Evolutionary conservation across 805 yeast genomes (phyloP), one percentile per base, ranked within the genome.

Genomic region (Kuraishia capsulata): DNA sequence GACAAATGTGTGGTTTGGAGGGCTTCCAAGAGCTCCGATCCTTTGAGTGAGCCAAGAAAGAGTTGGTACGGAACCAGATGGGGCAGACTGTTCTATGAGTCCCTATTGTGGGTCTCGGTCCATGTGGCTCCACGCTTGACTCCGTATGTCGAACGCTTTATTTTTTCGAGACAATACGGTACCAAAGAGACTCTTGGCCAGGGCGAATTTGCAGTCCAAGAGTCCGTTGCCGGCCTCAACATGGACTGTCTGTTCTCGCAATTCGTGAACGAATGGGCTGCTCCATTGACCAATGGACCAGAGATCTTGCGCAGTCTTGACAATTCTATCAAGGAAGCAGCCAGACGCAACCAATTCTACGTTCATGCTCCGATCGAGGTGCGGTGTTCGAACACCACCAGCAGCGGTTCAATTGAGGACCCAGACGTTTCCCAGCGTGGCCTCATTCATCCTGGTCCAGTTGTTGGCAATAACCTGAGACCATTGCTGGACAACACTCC

Each of bases 361-460:
- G 96, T 89, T 9, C 97, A 92, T 59, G 94, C 95, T 20, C 98
- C 98, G 21, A 76, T 90, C 44, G 98, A 90, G 62, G 86, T 90
- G 26, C 78, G 98, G 50, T 86, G 95, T 47, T 84, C 96, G 11
- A 92, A 90, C 57, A 82, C 90, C 4, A 81, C 89, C 3, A 56
- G 68, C 42, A 56, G 75, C 6, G 54, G 61, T 37, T 49, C 53
- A 3, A 14, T 39, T 8, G 57, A 56, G 38, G 46, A 45, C 11
- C 67, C 69, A n/a, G 76, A 78, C 64, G 59, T 79, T 31, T 54
- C 67, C 4, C 56, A 56, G 6, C 72, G 87, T 56, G 61, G 71
- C 18, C 49, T 62, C 11, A 63, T 66, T 31, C 71, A 82, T 37
- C 64, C 78, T 14, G 97, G 97, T 10, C 84, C 96, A 2, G 70